Base-by-base conservation (phyloP, 495 filamentous ascomycete genomes). In the Penicillium turbatum region DNA sequence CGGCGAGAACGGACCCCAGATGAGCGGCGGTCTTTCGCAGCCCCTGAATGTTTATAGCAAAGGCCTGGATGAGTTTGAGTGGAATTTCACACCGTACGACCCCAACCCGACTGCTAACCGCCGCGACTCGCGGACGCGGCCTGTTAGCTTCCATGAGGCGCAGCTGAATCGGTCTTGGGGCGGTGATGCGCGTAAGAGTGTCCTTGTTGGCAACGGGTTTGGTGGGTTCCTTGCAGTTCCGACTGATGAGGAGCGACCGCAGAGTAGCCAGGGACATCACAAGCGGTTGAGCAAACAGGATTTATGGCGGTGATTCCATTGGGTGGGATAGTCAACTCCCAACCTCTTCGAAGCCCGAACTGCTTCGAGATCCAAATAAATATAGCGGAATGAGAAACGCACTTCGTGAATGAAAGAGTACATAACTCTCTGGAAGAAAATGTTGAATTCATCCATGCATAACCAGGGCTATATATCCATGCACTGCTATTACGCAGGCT, bases 141-240 rank as follows among this genome's bases (percentile, higher is more conserved):
- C 83, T 0, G 66, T 83, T 6, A 80, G 76, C 58, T 72, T 82
- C 37, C 79, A 81, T 52, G 72, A 71, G 30, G 78, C 79, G 5
- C 71, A 73, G 38, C 60, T 85, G 15, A 78, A 77, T 36, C 75
- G 80, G 29, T 75, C 78, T 24, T 85, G 82, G 82, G 81, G 83
- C 12, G 80, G 82, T 11, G 77, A 82, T 43, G 74, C 80, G n/a
- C 63, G 84, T 31, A 77, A 79, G 59, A 80, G 74, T 54, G 75
- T 85, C 15, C 68, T 86, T n/a, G 82, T 87, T 0, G 87, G 88
- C 2, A 89, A 90, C 62, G 86, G 86, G 0, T 86, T 86, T 53
- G 88, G 89, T 8, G 87, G 88, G 7, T 96, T 90, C 69, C 70
- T 95, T 37, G 85, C 88, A 7, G 84, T 96, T 29, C 90, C 90